phyloP scores from a whole-genome alignment of 495 filamentous ascomycete genomes.

The Choiromyces venosus region DNA sequence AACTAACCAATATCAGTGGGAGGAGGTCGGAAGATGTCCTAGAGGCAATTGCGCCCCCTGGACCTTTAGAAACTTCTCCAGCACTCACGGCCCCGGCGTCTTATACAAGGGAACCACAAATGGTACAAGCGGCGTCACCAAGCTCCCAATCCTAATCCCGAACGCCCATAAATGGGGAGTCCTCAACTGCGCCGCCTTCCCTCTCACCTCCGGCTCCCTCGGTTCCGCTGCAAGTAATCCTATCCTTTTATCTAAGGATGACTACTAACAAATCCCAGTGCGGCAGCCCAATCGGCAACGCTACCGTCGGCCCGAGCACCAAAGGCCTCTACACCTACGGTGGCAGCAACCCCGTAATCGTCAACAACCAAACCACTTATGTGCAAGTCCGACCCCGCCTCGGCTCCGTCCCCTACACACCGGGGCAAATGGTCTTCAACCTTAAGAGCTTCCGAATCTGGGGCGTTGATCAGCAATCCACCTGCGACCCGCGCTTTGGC shows the following conservation, averaged over 20 bases:
- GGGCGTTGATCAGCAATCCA: not conserved
- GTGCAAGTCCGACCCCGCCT: not conserved
- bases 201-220: not conserved
- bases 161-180: not conserved
- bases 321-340: not conserved
- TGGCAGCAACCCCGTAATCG: not conserved
- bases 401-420: not conserved
- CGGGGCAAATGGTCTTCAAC: not conserved
- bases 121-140: not conserved
- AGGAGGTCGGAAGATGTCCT: not conserved
- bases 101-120: not conserved
- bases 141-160: not conserved
- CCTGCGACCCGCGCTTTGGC: not conserved
- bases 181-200: not conserved
- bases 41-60: not conserved
- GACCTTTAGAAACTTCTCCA: not conserved
- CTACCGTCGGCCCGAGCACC: not conserved
- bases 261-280: not conserved
- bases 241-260: not conserved
- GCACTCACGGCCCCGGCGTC: not conserved
- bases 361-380: not conserved
- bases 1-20: not conserved
- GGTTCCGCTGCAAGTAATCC: not conserved
- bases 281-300: not conserved
- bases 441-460: not conserved